Evolutionary conservation across 371 early-diverging fungal species (phyloP).

Genomic region (Lichtheimia corymbifera): DNA sequence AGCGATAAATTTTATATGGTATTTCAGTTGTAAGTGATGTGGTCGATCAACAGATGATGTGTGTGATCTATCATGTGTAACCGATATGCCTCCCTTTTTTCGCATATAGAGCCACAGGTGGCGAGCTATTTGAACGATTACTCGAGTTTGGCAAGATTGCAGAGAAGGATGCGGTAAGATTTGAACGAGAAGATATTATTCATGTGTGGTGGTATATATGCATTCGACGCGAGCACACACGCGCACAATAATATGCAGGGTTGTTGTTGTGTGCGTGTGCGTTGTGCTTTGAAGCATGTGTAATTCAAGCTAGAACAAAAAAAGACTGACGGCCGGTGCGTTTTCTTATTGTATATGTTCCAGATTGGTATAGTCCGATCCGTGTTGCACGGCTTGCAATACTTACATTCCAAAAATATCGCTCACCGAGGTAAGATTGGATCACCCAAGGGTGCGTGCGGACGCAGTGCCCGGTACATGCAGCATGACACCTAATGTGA

Average conservation of each 20-base stretch:
- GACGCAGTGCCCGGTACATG: too few species aligned
- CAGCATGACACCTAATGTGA: too few species aligned
- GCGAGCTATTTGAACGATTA: conserved; percentile 89
- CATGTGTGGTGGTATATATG: too few species aligned
- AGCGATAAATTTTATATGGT: conserved; percentile 83
- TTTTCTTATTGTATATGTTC: not conserved
- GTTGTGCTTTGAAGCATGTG: not conserved
- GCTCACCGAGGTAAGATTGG: conserved; percentile 60
- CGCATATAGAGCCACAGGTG: conserved; percentile 70
- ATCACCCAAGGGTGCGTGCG: not conserved
- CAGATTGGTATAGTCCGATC: conserved; percentile 60
- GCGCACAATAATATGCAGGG: too few species aligned
- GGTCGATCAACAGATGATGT: not conserved
- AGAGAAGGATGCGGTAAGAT: conserved; percentile 75
- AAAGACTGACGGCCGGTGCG: not conserved
- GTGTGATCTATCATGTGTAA: too few species aligned
- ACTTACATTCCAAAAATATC: conserved; percentile 68
- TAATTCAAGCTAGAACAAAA: not conserved
- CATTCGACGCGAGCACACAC: too few species aligned
- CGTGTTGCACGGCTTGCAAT: conserved; percentile 62
- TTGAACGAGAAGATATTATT: too few species aligned
- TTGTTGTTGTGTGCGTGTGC: too few species aligned
- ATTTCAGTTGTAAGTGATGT: conserved; percentile 69
- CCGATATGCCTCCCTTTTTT: not conserved
- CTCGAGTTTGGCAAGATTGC: conserved; percentile 82